Percentiles rank a stretch among this genome's conserved stretches.
These are phyloP conservation scores for Phytophthora podocarpi DNA, from an alignment of 352 stramenopile genomes.

Conservation along the genomic window DNA sequence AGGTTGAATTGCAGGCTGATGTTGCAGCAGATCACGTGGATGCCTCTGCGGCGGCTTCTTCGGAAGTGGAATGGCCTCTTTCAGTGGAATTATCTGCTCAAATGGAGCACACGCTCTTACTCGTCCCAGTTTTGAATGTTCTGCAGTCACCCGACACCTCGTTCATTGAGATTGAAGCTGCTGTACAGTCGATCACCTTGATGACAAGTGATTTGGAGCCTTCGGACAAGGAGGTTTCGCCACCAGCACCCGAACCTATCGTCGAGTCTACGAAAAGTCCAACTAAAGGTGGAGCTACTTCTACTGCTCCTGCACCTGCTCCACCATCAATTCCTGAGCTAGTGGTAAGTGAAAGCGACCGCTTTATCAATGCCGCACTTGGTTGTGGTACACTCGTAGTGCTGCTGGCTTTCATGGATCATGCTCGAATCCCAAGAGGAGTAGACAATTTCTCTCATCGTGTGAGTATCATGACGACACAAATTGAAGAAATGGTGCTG, in stretches of 20 bases:
- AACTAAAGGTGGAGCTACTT: constrained; percentile 13
- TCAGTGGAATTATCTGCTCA: constrained; percentile 21
- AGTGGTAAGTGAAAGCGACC: constrained; percentile 33
- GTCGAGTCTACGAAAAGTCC: constrained; percentile 20
- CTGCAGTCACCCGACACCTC: constrained; percentile 42
- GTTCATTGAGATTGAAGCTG: constrained; percentile 56
- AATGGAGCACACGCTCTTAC: constrained; percentile 34
- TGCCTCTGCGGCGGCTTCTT: background rate
- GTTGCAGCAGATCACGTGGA: background rate
- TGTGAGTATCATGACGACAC: constrained; percentile 12
- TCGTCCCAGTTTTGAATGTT: constrained; percentile 45
- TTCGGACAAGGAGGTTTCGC: constrained; percentile 3
- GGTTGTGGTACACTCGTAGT: constrained; percentile 43
- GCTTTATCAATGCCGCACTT: constrained; percentile 50
- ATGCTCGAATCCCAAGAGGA: constrained; percentile 22
- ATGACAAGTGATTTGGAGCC: constrained; percentile 34
- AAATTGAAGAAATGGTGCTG: constrained; percentile 32
- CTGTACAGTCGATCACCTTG: constrained; percentile 30
- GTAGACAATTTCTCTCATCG: constrained; percentile 1
- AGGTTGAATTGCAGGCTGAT: constrained; percentile 8
- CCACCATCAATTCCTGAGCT: constrained; percentile 18
- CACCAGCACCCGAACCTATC: constrained; percentile 12
- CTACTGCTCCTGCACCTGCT: background rate
- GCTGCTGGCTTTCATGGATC: constrained; percentile 50
- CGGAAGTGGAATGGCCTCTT: constrained; percentile 28